Conservation (phyloP, 129 eudicot genomes). For the Daucus carota region DH1_v3.0 NC_030381.2:29475001-29475500, state of each 20-base stretch:
- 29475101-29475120: neutral
- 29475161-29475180: neutral
- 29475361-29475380: neutral
- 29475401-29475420: neutral
- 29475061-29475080: conserved; percentile 85
- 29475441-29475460: neutral
- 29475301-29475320: neutral
- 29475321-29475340: neutral
- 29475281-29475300: neutral
- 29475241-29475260: neutral
- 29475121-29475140: neutral
- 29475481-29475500: neutral
- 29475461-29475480: neutral
- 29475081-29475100: conserved; percentile 60
- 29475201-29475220: neutral
- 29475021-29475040: conserved; percentile 68
- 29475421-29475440: neutral
- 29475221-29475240: neutral
- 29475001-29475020: conserved; percentile 74
- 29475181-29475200: neutral
- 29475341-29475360: neutral
- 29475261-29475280: neutral
- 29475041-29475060: conserved; percentile 49
- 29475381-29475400: neutral
- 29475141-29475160: neutral